These are phyloP conservation scores for Penicillium cataractarum DNA, from an alignment of 495 filamentous ascomycete genomes.

Conservation along the genomic window DNA sequence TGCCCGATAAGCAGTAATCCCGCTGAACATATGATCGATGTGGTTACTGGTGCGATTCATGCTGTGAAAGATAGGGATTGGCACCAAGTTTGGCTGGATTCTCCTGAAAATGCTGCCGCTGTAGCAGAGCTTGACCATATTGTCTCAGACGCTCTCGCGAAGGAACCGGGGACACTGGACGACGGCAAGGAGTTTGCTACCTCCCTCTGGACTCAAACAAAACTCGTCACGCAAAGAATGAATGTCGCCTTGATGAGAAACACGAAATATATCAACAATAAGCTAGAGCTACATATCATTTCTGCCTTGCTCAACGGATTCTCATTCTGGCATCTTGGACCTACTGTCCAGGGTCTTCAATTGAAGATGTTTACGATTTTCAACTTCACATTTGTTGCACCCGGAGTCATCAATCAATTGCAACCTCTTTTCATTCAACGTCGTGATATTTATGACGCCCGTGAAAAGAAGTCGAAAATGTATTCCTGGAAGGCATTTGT, in stretches of 20 bases:
- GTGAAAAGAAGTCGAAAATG: constrained; percentile 52
- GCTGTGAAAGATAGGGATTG: constrained; percentile 43
- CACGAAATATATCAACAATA: constrained; percentile 64
- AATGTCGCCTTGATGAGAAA: constrained; percentile 61
- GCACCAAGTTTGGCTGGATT: constrained; percentile 64
- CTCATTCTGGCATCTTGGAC: constrained; percentile 37
- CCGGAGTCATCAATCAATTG: constrained; percentile 45
- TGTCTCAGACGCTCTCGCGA: too few species aligned
- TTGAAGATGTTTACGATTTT: constrained; percentile 43
- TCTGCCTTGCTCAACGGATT: constrained; percentile 40
- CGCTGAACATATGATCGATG: constrained; percentile 90
- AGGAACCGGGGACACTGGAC: too few species aligned
- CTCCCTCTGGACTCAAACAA: constrained; percentile 55
- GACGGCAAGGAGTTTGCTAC: constrained; percentile 67
- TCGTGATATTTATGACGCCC: constrained; percentile 51
- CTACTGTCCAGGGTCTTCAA: constrained; percentile 28
- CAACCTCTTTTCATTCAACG: constrained; percentile 54
- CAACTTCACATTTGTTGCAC: constrained; percentile 42
- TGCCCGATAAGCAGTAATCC: constrained; percentile 74
- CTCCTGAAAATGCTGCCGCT: constrained; percentile 54
- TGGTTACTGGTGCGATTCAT: constrained; percentile 53
- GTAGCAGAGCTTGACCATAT: too few species aligned
- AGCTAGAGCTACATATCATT: constrained; percentile 44
- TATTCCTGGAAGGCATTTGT: constrained; percentile 57
- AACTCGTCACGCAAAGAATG: constrained; percentile 56